phyloP scores from a whole-genome alignment of 768 basidiomycete genomes.

The Trametes villosa region DNA sequence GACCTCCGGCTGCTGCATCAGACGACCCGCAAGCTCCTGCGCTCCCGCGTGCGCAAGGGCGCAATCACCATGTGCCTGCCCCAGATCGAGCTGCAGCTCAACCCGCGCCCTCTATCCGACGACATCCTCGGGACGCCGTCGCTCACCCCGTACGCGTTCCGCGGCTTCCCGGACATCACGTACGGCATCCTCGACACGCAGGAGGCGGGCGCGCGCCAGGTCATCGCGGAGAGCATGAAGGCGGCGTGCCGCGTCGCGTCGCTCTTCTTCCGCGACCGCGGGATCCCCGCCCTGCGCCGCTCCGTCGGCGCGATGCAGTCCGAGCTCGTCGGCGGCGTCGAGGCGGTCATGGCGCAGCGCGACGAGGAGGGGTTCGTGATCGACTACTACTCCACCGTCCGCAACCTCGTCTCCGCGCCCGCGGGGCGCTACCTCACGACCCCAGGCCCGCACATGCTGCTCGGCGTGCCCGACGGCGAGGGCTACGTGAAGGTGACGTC shows the following conservation, averaged over 20 bases:
- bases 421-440: conserved; percentile 50
- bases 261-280: conserved; percentile 61
- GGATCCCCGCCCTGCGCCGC: conserved; percentile 69
- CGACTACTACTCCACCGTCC: conserved; percentile 40
- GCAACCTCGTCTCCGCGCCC: conserved; percentile 39
- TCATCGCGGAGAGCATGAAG: conserved; percentile 86
- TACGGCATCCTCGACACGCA: conserved; percentile 46
- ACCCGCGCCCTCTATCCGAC: conserved; percentile 35
- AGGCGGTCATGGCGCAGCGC: conserved; percentile 54
- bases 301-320: conserved; percentile 37
- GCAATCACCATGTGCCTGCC: conserved; percentile 33
- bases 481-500: conserved; percentile 88
- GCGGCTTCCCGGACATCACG: conserved; percentile 54
- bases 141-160: conserved; percentile 14
- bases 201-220: conserved; percentile 48
- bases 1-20: conserved; percentile 39
- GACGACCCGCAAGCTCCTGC: conserved; percentile 24
- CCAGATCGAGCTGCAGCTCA: conserved; percentile 33
- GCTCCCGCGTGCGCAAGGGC: conserved; percentile 22
- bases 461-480: conserved; percentile 73
- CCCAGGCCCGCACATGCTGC: conserved; percentile 64
- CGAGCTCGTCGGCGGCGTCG: conserved; percentile 39
- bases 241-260: conserved; percentile 78
- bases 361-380: conserved; percentile 49
- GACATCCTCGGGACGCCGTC: not conserved